Conservation (phyloP, 768 basidiomycete species). For the Pleurotus sapidus region DNA sequence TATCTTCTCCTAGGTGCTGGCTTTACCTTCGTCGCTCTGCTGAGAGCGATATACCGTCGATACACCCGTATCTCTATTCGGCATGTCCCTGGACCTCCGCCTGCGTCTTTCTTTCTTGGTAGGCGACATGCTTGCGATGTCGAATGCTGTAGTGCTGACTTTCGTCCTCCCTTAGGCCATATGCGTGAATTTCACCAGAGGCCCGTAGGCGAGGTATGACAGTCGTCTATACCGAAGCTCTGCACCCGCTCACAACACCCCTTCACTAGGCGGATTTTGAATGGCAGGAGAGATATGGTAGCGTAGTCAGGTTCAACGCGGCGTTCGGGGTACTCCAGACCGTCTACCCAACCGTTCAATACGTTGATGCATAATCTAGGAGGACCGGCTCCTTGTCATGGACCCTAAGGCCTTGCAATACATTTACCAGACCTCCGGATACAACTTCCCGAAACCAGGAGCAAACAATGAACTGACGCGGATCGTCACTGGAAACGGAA, state of each 20-base stretch:
- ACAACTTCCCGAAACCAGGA: conserved; percentile 38
- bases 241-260: conserved; percentile 9
- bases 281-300: conserved; percentile 44
- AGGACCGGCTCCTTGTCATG: conserved; percentile 41
- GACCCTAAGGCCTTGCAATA: conserved; percentile 49
- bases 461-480: conserved; percentile 33
- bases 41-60: conserved; percentile 24
- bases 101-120: conserved; percentile 39
- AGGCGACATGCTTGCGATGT: neutral
- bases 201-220: conserved; percentile 29
- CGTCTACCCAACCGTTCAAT: neutral
- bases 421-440: conserved; percentile 40
- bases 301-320: conserved; percentile 35
- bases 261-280: conserved; percentile 34
- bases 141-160: neutral
- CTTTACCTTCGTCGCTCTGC: too few relatives aligned
- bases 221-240: conserved; percentile 7
- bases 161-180: conserved; percentile 15
- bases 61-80: conserved; percentile 30
- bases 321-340: conserved; percentile 28
- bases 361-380: conserved; percentile 21
- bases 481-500: conserved; percentile 29
- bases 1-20: too few relatives aligned
- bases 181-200: conserved; percentile 26
- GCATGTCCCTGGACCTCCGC: conserved; percentile 30